Conservation (phyloP, 1,284 basidiomycete genomes). For the Trametes versicolor region DNA sequence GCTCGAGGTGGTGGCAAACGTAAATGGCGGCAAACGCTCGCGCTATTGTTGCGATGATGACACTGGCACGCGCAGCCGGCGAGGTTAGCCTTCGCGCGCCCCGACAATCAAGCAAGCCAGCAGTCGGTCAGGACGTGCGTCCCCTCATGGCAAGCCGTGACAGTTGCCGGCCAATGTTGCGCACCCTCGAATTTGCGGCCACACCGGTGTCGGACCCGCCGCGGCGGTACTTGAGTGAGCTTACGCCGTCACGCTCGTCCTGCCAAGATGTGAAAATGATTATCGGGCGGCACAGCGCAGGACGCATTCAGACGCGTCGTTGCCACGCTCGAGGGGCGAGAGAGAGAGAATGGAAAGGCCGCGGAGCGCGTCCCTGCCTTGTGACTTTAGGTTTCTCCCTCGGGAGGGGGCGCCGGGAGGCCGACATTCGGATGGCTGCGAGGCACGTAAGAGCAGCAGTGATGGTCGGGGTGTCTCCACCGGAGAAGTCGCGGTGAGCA, state of each 20-base stretch:
- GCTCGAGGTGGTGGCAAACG: slow-evolving; percentile 11
- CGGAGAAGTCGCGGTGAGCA: slow-evolving; percentile 20
- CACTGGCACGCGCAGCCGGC: slow-evolving; percentile 16
- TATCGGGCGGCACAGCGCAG: slow-evolving; percentile 8
- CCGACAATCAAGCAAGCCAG: slow-evolving; percentile 11
- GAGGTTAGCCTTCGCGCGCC: slow-evolving; percentile 16
- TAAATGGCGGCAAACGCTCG: background rate
- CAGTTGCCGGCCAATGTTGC: background rate
- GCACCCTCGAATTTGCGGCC: slow-evolving; percentile 16
- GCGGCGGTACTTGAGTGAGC: background rate
- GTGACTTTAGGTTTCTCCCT: slow-evolving; percentile 28
- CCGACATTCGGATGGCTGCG: slow-evolving; percentile 19
- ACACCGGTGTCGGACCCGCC: slow-evolving; percentile 4
- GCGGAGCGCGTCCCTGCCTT: slow-evolving; percentile 23
- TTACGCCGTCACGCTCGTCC: slow-evolving; percentile 5
- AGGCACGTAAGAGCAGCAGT: slow-evolving; percentile 20
- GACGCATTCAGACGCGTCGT: slow-evolving; percentile 3
- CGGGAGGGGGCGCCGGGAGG: slow-evolving; percentile 24
- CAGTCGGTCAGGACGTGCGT: background rate
- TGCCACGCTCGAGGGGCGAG: slow-evolving; percentile 20
- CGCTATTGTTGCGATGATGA: slow-evolving; percentile 14
- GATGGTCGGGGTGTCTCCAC: slow-evolving; percentile 24
- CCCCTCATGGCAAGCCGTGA: background rate
- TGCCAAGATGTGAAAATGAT: slow-evolving; percentile 28
- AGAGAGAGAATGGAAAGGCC: slow-evolving; percentile 21